Evolutionary conservation across 306 rosid genomes (phyloP).

Genomic region (Prunus campanulata): DNA sequence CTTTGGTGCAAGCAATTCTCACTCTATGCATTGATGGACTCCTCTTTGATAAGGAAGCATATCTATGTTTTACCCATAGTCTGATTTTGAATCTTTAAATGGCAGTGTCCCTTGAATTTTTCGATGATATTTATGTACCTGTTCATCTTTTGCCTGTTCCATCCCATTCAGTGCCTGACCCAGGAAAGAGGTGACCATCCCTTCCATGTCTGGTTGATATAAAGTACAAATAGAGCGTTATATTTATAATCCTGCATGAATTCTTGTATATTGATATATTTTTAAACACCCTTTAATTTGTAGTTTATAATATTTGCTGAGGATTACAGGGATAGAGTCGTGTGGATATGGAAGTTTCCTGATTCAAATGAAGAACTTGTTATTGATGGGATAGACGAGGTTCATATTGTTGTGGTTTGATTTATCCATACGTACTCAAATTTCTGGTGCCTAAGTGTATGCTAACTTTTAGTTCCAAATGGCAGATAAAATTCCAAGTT

Average conservation of each 20-base stretch:
- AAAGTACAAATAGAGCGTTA: neutral
- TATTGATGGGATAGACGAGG: slow-evolving; percentile 54
- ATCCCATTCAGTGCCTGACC: slow-evolving; percentile 40
- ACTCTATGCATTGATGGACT: neutral
- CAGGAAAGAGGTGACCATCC: slow-evolving; percentile 44
- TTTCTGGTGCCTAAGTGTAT: slow-evolving; percentile 9
- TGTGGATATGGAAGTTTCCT: slow-evolving; percentile 61
- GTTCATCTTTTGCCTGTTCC: slow-evolving; percentile 50
- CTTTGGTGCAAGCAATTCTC: slow-evolving; percentile 4
- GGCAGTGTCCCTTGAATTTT: slow-evolving; percentile 86
- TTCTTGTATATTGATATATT: slow-evolving; percentile 7
- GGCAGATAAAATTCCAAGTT: slow-evolving; percentile 60
- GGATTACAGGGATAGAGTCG: slow-evolving; percentile 44
- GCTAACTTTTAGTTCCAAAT: slow-evolving; percentile 24
- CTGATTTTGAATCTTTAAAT: slow-evolving; percentile 30
- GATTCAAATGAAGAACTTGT: slow-evolving; percentile 19
- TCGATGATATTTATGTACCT: slow-evolving; percentile 74
- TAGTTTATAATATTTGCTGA: neutral
- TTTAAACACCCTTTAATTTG: neutral
- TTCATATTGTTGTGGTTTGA: slow-evolving; percentile 27
- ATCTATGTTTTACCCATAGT: neutral
- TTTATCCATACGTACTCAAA: slow-evolving; percentile 4
- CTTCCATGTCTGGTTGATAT: neutral
- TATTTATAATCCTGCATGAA: neutral
- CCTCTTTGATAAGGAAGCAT: neutral